Evolutionary conservation across 2,329 filamentous ascomycete genomes (phyloP), one percentile per base, ranked within the genome.

Genomic region (Ceratocystis cacaofunesta): DNA sequence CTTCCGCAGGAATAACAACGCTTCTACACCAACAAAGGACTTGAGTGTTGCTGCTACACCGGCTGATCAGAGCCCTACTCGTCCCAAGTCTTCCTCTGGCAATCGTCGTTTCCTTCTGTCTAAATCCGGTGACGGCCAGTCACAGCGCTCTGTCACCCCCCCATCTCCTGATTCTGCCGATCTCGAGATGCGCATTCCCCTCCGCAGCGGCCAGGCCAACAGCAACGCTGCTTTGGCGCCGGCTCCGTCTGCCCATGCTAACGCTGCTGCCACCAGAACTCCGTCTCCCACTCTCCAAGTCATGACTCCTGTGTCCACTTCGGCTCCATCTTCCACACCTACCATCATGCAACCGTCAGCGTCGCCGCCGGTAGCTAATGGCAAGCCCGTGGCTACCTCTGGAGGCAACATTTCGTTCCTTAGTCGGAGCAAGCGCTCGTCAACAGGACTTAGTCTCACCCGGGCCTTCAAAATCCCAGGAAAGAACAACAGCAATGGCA

Each of bases 391-490:
- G 2, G 8, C 52, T 2, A n/a, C 22, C 15, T 57, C 61, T 12
- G 25, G 22, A 17, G 43, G 61, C 61, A 62, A 62, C 44, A 46
- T 62, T 19, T 62, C 61, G 1, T 62, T 62, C 25, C 22, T 62
- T 6, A 62, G 43, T n/a, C 80, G 79, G 71, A 62, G 52, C 50
- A 75, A 75, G 66, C 78, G 80, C 17, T 76, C 79, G 4, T 76
- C 77, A 1, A 84, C 82, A 4, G 80, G 80, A 28, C 71, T 83
- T 25, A 76, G 74, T 7, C 69, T 84, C 2, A 78, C 79, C 52
- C 75, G 76, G 22, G 46, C 43, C 50, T 55, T 66, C 32, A 67
- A 67, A 17, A 46, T 61, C 30, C n/a, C 62, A 1, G 77, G 75
- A 15, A 76, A 82, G 63, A 79, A 80, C 69, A 76, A 75, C 61